phyloP scores from a whole-genome alignment of 176 grass and related monocot genomes.

The Triticum turgidum region DNA sequence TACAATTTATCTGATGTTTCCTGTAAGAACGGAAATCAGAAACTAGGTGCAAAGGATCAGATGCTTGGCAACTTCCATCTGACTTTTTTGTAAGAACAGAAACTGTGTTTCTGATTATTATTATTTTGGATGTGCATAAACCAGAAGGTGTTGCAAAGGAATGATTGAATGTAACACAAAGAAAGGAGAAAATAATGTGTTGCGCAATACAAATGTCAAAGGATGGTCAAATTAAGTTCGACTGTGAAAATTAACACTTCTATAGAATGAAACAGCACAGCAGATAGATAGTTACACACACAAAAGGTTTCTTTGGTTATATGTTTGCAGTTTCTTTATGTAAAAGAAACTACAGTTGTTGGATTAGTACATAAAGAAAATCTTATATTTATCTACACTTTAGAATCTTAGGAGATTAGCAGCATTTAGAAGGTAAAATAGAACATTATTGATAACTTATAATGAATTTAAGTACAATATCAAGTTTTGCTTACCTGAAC shows the following conservation, averaged over 20 bases:
- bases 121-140: too few relatives aligned
- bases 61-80: not conserved
- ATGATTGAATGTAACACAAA: constrained; percentile 6
- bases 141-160: not conserved
- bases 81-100: not conserved
- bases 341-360: not conserved
- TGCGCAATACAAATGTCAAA: constrained; percentile 2
- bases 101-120: not conserved
- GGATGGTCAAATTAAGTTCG: not conserved
- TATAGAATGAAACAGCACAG: not conserved
- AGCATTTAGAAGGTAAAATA: not conserved
- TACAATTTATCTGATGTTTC: not conserved
- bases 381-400: not conserved
- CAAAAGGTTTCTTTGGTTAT: not conserved
- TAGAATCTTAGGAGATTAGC: not conserved
- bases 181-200: not conserved
- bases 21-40: not conserved
- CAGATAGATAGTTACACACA: not conserved
- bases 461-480: constrained; percentile 14
- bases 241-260: not conserved
- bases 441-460: not conserved
- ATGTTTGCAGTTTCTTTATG: not conserved
- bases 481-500: constrained; percentile 61
- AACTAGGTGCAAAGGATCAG: not conserved
- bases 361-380: not conserved